Conservation (phyloP, 1,139 yeast species). For the Entelexis paramagnoliae region DNA sequence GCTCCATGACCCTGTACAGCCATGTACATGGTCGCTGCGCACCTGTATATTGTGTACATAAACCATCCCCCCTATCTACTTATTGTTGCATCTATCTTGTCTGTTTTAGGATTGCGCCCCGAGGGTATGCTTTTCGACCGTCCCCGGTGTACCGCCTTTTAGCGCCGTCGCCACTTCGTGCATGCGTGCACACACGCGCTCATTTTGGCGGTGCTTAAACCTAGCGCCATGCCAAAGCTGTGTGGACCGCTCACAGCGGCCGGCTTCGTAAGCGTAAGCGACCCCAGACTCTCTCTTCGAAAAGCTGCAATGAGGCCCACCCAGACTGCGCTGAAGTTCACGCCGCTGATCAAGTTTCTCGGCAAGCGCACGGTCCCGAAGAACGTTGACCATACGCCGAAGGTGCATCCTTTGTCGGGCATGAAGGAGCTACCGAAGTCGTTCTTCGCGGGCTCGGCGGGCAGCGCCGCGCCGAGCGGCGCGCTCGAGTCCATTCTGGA, state of each 20-base stretch:
- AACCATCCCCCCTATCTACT: neutral
- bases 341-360: constrained; percentile 33
- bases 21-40: neutral
- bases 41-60: constrained; percentile 1
- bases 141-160: too few species aligned
- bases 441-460: constrained; percentile 27
- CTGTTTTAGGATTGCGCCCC: too few species aligned
- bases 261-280: constrained; percentile 4
- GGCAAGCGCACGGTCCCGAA: constrained; percentile 32
- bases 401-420: constrained; percentile 41
- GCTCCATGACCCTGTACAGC: neutral
- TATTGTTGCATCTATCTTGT: neutral
- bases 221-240: too few species aligned
- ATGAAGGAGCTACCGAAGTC: constrained; percentile 39
- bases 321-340: constrained; percentile 10
- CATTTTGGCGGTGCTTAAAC: too few species aligned
- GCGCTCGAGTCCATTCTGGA: constrained; percentile 50
- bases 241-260: too few species aligned
- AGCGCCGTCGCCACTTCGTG: too few species aligned
- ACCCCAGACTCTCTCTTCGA: neutral
- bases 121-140: too few species aligned
- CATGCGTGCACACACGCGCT: too few species aligned
- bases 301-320: constrained; percentile 13
- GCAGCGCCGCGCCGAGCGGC: constrained; percentile 26
- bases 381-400: constrained; percentile 34